These are phyloP conservation scores for Gastroboletus turbinatus DNA, from an alignment of 1,284 basidiomycete genomes.

Conservation along the genomic window DNA sequence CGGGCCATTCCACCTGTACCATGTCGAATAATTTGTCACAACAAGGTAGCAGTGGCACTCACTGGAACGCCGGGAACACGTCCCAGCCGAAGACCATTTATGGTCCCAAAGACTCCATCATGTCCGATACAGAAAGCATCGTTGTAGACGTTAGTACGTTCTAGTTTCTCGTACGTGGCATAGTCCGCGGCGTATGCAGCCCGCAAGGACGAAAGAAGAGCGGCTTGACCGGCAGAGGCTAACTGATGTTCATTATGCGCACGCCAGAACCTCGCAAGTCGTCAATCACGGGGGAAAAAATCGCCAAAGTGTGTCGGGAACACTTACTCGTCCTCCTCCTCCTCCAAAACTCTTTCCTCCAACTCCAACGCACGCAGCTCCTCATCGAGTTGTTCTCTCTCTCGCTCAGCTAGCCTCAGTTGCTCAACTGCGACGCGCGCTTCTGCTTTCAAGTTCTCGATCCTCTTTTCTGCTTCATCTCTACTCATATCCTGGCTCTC, in stretches of 20 bases:
- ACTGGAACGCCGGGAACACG: slow-evolving; percentile 78
- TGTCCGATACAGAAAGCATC: slow-evolving; percentile 99
- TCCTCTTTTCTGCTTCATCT: slow-evolving; percentile 67
- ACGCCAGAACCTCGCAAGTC: slow-evolving; percentile 75
- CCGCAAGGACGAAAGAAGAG: slow-evolving; percentile 68
- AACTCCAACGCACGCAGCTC: slow-evolving; percentile 71
- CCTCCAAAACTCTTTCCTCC: slow-evolving; percentile 74
- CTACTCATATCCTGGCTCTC: slow-evolving; percentile 58
- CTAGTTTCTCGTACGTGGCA: slow-evolving; percentile 79
- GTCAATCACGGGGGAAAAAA: slow-evolving; percentile 1
- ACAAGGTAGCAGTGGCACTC: slow-evolving; percentile 26
- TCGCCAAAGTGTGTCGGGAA: neutral
- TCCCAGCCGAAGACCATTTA: slow-evolving; percentile 92
- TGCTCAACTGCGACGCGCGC: slow-evolving; percentile 72
- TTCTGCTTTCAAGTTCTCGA: slow-evolving; percentile 74
- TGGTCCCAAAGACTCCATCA: slow-evolving; percentile 91
- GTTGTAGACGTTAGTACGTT: slow-evolving; percentile 96
- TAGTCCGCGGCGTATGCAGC: slow-evolving; percentile 78
- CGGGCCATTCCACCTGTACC: slow-evolving; percentile 89
- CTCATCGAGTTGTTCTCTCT: slow-evolving; percentile 71
- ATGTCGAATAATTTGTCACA: slow-evolving; percentile 4
- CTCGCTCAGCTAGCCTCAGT: slow-evolving; percentile 70
- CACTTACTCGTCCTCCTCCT: slow-evolving; percentile 78
- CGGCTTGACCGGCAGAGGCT: slow-evolving; percentile 61
- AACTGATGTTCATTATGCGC: slow-evolving; percentile 72